Percentiles rank a stretch among this genome's conserved stretches.
phyloP scores from a whole-genome alignment of 306 rosid species.

The Sesbania bispinosa region DNA sequence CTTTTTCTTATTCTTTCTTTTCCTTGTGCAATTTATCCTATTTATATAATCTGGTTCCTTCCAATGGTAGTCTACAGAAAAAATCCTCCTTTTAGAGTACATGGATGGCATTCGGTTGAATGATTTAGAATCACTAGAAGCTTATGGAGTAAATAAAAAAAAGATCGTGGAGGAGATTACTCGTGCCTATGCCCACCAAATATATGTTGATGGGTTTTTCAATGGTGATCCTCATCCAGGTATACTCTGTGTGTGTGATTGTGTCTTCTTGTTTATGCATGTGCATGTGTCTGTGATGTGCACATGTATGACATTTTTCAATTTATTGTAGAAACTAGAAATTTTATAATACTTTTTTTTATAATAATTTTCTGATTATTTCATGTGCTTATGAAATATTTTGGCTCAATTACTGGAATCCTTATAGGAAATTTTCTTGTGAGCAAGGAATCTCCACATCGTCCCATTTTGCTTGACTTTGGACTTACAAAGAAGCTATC shows the following conservation, averaged over 20 bases:
- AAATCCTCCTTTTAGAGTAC: conserved; percentile 80
- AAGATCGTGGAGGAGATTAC: conserved; percentile 90
- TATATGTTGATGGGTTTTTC: conserved; percentile 94
- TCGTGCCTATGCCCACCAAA: conserved; percentile 97
- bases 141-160: conserved; percentile 80
- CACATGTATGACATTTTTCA: background rate
- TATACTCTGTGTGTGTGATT: conserved; percentile 18
- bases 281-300: background rate
- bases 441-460: conserved; percentile 94
- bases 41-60: conserved; percentile 32
- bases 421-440: conserved; percentile 90
- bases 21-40: conserved; percentile 19
- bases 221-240: conserved; percentile 99
- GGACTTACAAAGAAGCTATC: conserved; percentile 91
- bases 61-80: conserved; percentile 75
- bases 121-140: conserved; percentile 70
- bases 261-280: background rate
- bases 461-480: conserved; percentile 91
- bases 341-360: too few species aligned
- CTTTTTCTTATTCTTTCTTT: background rate
- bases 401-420: conserved; percentile 21
- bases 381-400: conserved; percentile 6
- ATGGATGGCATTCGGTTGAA: conserved; percentile 98
- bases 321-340: conserved; percentile 12
- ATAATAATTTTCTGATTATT: conserved; percentile 6